Evolutionary conservation across 1,284 basidiomycete genomes (phyloP), one percentile per base, ranked within the genome.

Genomic region (Leccinum colubrinum): DNA sequence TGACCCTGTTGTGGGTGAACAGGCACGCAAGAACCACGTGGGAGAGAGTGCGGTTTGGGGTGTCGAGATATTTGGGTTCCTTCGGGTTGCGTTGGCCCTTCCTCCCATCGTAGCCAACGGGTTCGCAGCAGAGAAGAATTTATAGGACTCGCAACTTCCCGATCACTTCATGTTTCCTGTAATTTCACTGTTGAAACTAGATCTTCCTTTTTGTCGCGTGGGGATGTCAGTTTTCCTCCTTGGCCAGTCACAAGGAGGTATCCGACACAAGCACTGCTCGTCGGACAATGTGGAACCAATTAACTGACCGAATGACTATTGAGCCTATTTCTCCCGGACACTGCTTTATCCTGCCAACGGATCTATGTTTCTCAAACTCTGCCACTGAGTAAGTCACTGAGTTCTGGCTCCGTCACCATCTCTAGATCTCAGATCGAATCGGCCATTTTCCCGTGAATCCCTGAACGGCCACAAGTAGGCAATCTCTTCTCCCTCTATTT

Each of bases 401-500:
- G 55, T 57, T 69, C 62, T 68, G 67, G 59, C 70, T 62, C 70
- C 64, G 70, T 72, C 67, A 73, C 72, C 65, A 73, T 74, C 67
- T 65, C n/a, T 51, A 65, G 71, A 73, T 73, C 74, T 76, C 6
- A 72, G 72, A 73, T 76, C 61, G 15, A 62, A 61, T 59, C 48
- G 59, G 53, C 58, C 60, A 57, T 62, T 74, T 72, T 74, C 72
- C 71, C 74, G 74, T 69, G 72, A 76, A 73, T 76, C 74, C 68
- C 68, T 67, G 51, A 62, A 69, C 66, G 64, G 64, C 30, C 61
- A 65, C 65, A 67, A 65, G 68, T 65, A 76, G 73, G 69, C 68
- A 75, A 74, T 68, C 72, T 67, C 60, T 67, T 62, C 64, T 58
- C 63, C 71, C 62, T 76, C 72, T 67, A 72, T 74, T 76, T 71